These are phyloP conservation scores for Xerophyta viscosa DNA, from an alignment of 106 monocot genomes.

Conservation along the genomic window DNA sequence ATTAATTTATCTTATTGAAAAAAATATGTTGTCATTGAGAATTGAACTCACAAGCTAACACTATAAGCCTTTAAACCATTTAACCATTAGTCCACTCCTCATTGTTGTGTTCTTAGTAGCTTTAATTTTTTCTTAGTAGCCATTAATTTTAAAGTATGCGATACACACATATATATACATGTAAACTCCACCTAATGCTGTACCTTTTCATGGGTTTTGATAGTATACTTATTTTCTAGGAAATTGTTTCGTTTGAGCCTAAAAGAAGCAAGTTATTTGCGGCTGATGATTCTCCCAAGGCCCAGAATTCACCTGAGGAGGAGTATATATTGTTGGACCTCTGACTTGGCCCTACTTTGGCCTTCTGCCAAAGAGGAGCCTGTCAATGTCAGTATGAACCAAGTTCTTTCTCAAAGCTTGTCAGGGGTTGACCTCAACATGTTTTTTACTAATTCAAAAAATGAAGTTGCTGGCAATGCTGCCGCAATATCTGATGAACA, in stretches of 20 bases:
- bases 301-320: constrained; percentile 6
- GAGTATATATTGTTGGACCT: constrained; percentile 48
- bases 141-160: too few relatives aligned
- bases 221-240: constrained; percentile 31
- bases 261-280: constrained; percentile 36
- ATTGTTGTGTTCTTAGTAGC: too few relatives aligned
- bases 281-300: constrained; percentile 18
- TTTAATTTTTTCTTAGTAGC: too few relatives aligned
- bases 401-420: constrained; percentile 16
- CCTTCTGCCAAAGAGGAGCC: constrained; percentile 15
- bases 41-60: too few relatives aligned
- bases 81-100: too few relatives aligned
- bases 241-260: constrained; percentile 34
- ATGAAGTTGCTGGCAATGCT: constrained; percentile 6
- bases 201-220: background rate
- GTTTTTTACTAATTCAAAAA: constrained; percentile 48
- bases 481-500: constrained; percentile 5
- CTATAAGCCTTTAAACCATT: too few relatives aligned
- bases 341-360: constrained; percentile 49
- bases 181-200: too few relatives aligned
- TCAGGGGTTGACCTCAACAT: constrained; percentile 63
- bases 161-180: too few relatives aligned
- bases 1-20: too few relatives aligned
- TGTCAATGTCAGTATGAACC: constrained; percentile 8
- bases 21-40: too few relatives aligned